Conservation (phyloP, 768 basidiomycete species). For the Hericium erinaceus region DNA sequence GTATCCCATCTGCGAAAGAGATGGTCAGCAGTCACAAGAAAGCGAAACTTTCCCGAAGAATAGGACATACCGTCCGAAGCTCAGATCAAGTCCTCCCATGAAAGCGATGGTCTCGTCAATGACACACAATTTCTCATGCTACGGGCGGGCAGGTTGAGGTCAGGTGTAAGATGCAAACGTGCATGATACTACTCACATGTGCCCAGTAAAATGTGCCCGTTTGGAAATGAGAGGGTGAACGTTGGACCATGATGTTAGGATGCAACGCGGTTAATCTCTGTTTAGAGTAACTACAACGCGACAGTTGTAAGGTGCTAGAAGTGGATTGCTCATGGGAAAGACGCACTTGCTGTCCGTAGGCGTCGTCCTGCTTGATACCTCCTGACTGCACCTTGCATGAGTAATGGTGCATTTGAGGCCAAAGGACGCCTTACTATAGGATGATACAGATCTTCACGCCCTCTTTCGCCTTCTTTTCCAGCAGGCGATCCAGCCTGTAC, state of each 20-base stretch:
- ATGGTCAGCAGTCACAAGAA: not conserved
- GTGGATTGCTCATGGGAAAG: not conserved
- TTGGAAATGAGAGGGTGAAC: constrained; percentile 95
- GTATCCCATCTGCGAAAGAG: constrained; percentile 80
- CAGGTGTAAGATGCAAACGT: not conserved
- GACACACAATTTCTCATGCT: constrained; percentile 98
- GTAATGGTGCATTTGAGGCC: not conserved
- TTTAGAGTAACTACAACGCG: constrained; percentile 61
- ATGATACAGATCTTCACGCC: constrained; percentile 96
- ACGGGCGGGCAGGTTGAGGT: not conserved
- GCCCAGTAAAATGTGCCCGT: constrained; percentile 99
- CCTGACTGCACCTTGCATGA: constrained; percentile 48
- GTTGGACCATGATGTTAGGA: constrained; percentile 90
- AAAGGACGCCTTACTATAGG: constrained; percentile 56
- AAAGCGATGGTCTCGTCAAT: constrained; percentile 97
- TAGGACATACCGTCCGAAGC: constrained; percentile 62
- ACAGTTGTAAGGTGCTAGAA: not conserved
- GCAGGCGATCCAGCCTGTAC: constrained; percentile 78
- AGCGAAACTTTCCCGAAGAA: constrained; percentile 1
- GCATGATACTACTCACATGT: constrained; percentile 49
- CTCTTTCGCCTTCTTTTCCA: constrained; percentile 88
- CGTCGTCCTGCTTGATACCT: constrained; percentile 92
- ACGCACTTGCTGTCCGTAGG: constrained; percentile 86
- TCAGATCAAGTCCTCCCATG: constrained; percentile 95
- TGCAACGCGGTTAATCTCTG: constrained; percentile 71